A percentile compares a stretch with the other conserved stretches of the same genome.
Conservation (phyloP, 2,329 filamentous ascomycete species). For the Aspergillus fijiensis region DNA sequence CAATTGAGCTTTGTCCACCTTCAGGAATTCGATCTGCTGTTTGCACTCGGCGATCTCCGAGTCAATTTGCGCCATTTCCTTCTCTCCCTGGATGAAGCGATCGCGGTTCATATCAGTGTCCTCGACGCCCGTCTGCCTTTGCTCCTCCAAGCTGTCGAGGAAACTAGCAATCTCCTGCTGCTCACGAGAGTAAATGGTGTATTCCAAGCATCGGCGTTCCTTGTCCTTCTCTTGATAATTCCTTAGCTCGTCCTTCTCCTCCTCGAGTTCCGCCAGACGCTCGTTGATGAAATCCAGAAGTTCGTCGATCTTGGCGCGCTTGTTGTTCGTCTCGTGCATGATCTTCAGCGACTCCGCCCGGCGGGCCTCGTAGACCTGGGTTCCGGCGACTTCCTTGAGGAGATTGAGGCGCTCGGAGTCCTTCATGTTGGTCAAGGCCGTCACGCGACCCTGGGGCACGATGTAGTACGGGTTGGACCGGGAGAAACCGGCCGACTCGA, state of each 20-base stretch:
- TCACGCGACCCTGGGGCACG: conserved; percentile 94
- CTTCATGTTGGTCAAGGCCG: conserved; percentile 97
- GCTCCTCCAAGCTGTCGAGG: conserved; percentile 79
- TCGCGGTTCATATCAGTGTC: conserved; percentile 78
- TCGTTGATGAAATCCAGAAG: conserved; percentile 89
- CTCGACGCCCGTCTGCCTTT: conserved; percentile 77
- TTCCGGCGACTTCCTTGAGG: conserved; percentile 96
- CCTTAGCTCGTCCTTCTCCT: conserved; percentile 93
- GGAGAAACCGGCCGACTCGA: conserved; percentile 95
- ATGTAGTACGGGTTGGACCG: conserved; percentile 99
- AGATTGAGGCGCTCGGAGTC: conserved; percentile 85
- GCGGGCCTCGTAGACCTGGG: conserved; percentile 92
- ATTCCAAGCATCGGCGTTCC: conserved; percentile 87
- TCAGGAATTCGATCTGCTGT: conserved; percentile 79
- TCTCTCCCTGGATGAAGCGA: conserved; percentile 74
- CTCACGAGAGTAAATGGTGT: conserved; percentile 88
- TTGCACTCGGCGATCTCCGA: conserved; percentile 75
- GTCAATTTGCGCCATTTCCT: conserved; percentile 73
- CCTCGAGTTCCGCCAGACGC: conserved; percentile 82
- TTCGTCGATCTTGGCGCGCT: conserved; percentile 91
- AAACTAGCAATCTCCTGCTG: conserved; percentile 75
- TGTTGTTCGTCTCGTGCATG: conserved; percentile 94
- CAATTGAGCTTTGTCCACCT: conserved; percentile 79
- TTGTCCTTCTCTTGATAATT: conserved; percentile 94
- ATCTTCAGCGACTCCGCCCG: conserved; percentile 92